phyloP scores from a whole-genome alignment of 441 rosid species.

The Syzygium malaccense region DNA sequence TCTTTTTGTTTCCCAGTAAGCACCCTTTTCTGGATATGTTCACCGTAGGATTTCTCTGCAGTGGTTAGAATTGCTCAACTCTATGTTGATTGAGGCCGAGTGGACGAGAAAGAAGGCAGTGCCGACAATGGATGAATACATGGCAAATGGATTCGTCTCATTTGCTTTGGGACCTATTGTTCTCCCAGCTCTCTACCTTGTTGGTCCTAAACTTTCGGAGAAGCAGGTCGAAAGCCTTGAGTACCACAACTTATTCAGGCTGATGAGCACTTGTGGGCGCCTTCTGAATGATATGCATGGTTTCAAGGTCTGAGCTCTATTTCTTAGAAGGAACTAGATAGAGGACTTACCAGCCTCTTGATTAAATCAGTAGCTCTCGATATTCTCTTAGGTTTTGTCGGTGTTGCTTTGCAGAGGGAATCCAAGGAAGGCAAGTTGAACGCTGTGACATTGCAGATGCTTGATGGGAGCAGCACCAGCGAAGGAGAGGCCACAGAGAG shows the following conservation, averaged over 20 bases:
- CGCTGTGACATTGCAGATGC: slow-evolving; percentile 44
- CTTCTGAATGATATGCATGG: slow-evolving; percentile 65
- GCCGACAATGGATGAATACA: slow-evolving; percentile 63
- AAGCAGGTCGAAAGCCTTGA: slow-evolving; percentile 28
- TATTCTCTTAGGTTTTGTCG: neutral
- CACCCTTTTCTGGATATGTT: neutral
- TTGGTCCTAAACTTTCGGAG: slow-evolving; percentile 57
- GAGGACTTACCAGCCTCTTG: neutral
- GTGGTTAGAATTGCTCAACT: slow-evolving; percentile 76
- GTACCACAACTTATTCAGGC: slow-evolving; percentile 30
- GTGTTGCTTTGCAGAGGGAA: slow-evolving; percentile 47
- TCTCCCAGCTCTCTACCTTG: slow-evolving; percentile 56
- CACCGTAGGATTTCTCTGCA: slow-evolving; percentile 20
- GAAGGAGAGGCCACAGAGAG: slow-evolving; percentile 32
- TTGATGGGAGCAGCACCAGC: slow-evolving; percentile 19
- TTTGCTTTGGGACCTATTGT: slow-evolving; percentile 78
- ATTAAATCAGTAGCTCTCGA: neutral
- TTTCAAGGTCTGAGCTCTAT: slow-evolving; percentile 35
- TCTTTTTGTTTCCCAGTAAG: neutral
- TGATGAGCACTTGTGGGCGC: slow-evolving; percentile 72
- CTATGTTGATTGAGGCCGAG: slow-evolving; percentile 57
- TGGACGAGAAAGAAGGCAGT: slow-evolving; percentile 42
- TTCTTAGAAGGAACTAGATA: neutral
- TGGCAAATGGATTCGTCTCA: slow-evolving; percentile 57
- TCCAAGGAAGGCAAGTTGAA: slow-evolving; percentile 61